Evolutionary conservation across 2,329 filamentous ascomycete genomes (phyloP), one percentile per base, ranked within the genome.

Genomic region (Rutstroemia sp.): DNA sequence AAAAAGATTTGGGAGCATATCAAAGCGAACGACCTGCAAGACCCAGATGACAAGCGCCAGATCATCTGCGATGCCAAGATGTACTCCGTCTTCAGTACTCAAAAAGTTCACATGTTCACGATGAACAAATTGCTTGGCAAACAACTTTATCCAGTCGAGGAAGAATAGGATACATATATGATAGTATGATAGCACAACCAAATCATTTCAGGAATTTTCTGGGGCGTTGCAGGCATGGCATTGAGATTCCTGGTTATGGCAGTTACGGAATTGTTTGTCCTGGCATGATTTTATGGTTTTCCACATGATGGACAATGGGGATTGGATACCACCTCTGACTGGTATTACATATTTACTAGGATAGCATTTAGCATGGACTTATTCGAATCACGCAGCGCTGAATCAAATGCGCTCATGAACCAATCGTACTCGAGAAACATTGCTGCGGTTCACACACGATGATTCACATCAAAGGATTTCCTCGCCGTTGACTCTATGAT

Each of bases 1-100:
- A 97, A 97, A 77, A 88, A 88, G 70, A 85, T 99, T 54, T 99
- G 94, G 94, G 86, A 87, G 59, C 91, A 99, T 68, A 95, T 99
- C 74, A 95, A 95, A 67, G 83, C 78, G 58, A 85, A 92, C 63
- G 81, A 91, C 42, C 83, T 99, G 5, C 94, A 99, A 72, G 92
- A 97, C 64, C 92, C 92, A 0, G 83, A 72, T 61, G 92, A 99
- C 75, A 92, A 92, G 71, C 88, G 94, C 21, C 90, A 96, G 64
- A 99, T 99, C 61, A 77, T 83, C 27, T 99, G 94, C 73, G 94
- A 99, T 72, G 89, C 95, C 23, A 84, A 83, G 64, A 87, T 99
- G 87, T 85, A 89, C 59, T 87, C 88, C 6, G 88, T 99, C 7
- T 99, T 99, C 76, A 95, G 95, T 72, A 82, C 88, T 67, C 83